Evolutionary conservation across 2,329 filamentous ascomycete genomes (phyloP), one percentile per base, ranked within the genome.

Genomic region (Aspergillus sp.): DNA sequence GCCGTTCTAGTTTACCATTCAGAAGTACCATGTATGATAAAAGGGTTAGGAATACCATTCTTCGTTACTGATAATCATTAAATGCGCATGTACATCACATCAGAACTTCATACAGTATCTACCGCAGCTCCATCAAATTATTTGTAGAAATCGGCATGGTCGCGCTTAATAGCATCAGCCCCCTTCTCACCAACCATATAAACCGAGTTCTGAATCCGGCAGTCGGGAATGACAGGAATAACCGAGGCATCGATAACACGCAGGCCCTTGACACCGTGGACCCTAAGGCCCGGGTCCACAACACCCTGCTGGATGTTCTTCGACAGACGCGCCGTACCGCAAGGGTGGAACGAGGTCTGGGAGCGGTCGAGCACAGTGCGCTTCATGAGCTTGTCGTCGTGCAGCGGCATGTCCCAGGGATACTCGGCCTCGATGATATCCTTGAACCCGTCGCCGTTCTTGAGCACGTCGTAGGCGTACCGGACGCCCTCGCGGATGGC

Each of bases 201-300:
- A 2, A 86, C 83, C 2, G 81, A 78, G 56, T 84, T 85, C 67
- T 86, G 83, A 48, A 85, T 85, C 1, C 83, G 78, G 73, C 83
- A 76, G 77, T 83, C 57, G 67, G 82, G 68, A 78, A 83, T 67
- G 7, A 84, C 76, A 0, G 83, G 83, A 11, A 85, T 80, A 22
- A 84, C 69, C 0, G 80, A 83, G 0, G 83, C 83, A 65, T 86
- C 83, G 36, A 81, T 78, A 11, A 86, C 76, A 8, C 83, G 77
- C 2, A 86, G 75, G 17, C 77, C 80, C 51, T 79, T 76, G 49
- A 85, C 69, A 0, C 83, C 83, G 58, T 82, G 78, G 3, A 86
- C 83, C 53, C 75, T 77, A 1, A 86, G 77, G 5, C 65, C 68
- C 9, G 73, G 66, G 63, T 85, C 80, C 1, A 36, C 34, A 36